A percentile compares a stretch with the other conserved stretches of the same genome.
Conservation (phyloP, 1,284 basidiomycete species). For the Trametes versicolor region DNA sequence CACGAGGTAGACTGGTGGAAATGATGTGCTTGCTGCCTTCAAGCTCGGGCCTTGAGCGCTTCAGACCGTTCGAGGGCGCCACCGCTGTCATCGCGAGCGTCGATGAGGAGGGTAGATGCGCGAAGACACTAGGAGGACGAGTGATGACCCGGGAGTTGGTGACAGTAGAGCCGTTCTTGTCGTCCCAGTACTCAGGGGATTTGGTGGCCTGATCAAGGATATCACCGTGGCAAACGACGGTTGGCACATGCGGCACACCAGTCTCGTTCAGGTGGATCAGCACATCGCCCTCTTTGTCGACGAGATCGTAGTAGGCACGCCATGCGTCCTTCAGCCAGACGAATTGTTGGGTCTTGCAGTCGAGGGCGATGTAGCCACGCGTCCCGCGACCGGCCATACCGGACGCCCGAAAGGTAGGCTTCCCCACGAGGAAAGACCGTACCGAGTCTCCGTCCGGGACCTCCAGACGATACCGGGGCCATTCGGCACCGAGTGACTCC, state of each 20-base stretch:
- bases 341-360: constrained; percentile 10
- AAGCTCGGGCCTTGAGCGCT: background rate
- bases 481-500: background rate
- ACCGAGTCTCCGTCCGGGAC: constrained; percentile 5
- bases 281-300: constrained; percentile 23
- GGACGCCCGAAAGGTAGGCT: constrained; percentile 16
- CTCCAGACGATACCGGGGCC: background rate
- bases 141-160: no score
- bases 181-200: no score
- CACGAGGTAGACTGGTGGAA: no score
- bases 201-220: constrained; percentile 12
- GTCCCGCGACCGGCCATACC: constrained; percentile 24
- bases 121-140: no score
- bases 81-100: no score
- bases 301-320: constrained; percentile 18
- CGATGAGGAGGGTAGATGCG: no score
- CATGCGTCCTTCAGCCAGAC: constrained; percentile 32
- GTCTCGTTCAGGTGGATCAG: constrained; percentile 15
- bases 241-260: constrained; percentile 16
- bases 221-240: constrained; percentile 27
- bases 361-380: constrained; percentile 25
- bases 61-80: no score
- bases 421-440: constrained; percentile 1
- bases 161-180: no score
- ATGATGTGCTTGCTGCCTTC: no score